Percentiles rank a stretch among this genome's conserved stretches.
Conservation (phyloP, 352 stramenopile genomes). For the Phytophthora macrochlamydospora region DNA sequence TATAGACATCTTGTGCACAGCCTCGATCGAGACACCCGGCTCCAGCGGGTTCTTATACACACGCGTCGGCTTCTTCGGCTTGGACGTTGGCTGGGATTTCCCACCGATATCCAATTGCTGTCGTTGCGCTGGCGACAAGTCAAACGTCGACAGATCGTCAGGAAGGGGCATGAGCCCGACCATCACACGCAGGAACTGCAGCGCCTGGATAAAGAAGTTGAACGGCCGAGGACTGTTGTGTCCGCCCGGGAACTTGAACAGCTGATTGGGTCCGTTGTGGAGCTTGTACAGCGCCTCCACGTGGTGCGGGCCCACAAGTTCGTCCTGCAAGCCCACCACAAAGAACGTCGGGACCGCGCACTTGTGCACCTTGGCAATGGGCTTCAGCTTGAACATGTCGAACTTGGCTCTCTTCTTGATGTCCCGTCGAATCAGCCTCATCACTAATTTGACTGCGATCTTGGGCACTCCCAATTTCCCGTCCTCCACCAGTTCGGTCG, state of each 20-base stretch:
- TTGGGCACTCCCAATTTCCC: slow-evolving; percentile 83
- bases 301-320: slow-evolving; percentile 80
- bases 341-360: slow-evolving; percentile 82
- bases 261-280: slow-evolving; percentile 80
- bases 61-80: slow-evolving; percentile 43
- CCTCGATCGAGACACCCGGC: slow-evolving; percentile 57
- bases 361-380: slow-evolving; percentile 73
- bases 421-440: slow-evolving; percentile 78
- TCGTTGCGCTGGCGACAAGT: slow-evolving; percentile 39
- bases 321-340: slow-evolving; percentile 74
- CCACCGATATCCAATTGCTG: slow-evolving; percentile 21
- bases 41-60: slow-evolving; percentile 76
- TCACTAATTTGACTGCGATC: slow-evolving; percentile 83
- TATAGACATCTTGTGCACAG: slow-evolving; percentile 72
- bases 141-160: slow-evolving; percentile 56
- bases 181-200: slow-evolving; percentile 85
- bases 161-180: slow-evolving; percentile 71
- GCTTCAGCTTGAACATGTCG: slow-evolving; percentile 89
- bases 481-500: slow-evolving; percentile 79
- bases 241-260: slow-evolving; percentile 80
- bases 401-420: slow-evolving; percentile 86
- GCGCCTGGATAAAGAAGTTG: slow-evolving; percentile 79
- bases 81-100: slow-evolving; percentile 17
- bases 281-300: slow-evolving; percentile 73
- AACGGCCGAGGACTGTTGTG: slow-evolving; percentile 82